A percentile compares a stretch with the other conserved stretches of the same genome.
Conservation (phyloP, 345 rosid species). For the Durio zibethinus region DNA sequence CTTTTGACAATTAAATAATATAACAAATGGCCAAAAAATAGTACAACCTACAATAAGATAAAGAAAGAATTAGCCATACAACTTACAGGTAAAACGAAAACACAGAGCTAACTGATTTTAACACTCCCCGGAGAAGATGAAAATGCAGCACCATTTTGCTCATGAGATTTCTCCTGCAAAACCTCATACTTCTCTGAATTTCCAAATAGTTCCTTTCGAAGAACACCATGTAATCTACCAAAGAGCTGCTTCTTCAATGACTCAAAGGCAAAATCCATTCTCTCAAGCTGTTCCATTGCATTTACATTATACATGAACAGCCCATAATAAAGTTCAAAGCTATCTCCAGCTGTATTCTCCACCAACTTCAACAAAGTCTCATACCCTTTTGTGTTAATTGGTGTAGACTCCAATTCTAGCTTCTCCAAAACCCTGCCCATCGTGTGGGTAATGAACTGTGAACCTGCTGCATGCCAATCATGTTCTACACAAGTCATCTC, state of each 20-base stretch:
- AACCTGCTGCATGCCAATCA: conserved; percentile 78
- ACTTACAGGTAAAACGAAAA: background rate
- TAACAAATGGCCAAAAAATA: background rate
- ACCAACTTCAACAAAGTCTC: conserved; percentile 74
- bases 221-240: conserved; percentile 55
- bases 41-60: background rate
- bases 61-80: background rate
- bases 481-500: conserved; percentile 88
- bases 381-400: conserved; percentile 65
- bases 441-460: conserved; percentile 84
- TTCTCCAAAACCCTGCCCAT: conserved; percentile 70
- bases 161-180: conserved; percentile 23
- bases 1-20: background rate
- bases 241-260: conserved; percentile 69
- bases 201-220: conserved; percentile 53
- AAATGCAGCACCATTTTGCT: conserved; percentile 19
- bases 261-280: conserved; percentile 63
- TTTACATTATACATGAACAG: conserved; percentile 72
- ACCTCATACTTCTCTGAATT: conserved; percentile 23
- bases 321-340: conserved; percentile 81
- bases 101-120: background rate
- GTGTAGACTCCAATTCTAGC: conserved; percentile 56
- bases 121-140: conserved; percentile 13
- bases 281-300: conserved; percentile 83
- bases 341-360: conserved; percentile 76